Percentiles rank a stretch among this genome's conserved stretches.
These are phyloP conservation scores for Euptelea pleiosperma DNA, from an alignment of 164 flowering plant genomes.

Conservation along the genomic window DNA sequence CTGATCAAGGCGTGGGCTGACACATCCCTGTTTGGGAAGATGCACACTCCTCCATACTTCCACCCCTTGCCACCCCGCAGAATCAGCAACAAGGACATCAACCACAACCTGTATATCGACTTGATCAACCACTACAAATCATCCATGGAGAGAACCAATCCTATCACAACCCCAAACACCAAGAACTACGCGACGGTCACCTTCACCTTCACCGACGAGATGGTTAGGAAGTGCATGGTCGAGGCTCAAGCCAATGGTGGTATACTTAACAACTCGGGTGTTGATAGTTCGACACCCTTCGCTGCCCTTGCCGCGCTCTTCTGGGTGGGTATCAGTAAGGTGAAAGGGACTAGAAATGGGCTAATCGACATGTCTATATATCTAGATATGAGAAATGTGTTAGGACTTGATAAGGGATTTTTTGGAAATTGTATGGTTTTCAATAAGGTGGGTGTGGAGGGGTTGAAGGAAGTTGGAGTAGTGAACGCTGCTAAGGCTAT, in stretches of 20 bases:
- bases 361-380: constrained; percentile 48
- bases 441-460: constrained; percentile 32
- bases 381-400: constrained; percentile 41
- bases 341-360: constrained; percentile 34
- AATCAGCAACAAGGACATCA: constrained; percentile 8
- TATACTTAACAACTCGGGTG: background rate
- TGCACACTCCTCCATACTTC: constrained; percentile 40
- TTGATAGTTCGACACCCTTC: constrained; percentile 33
- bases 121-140: constrained; percentile 45
- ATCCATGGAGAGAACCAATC: constrained; percentile 10
- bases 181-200: constrained; percentile 34
- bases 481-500: constrained; percentile 34
- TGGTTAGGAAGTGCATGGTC: constrained; percentile 45
- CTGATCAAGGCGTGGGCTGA: constrained; percentile 72
- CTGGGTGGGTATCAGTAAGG: constrained; percentile 50
- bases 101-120: constrained; percentile 16
- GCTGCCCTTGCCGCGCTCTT: constrained; percentile 51
- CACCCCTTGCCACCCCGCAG: constrained; percentile 38
- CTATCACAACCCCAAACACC: background rate
- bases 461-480: constrained; percentile 12
- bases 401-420: constrained; percentile 41
- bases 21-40: constrained; percentile 25
- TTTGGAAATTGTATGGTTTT: constrained; percentile 71
- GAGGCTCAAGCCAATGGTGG: constrained; percentile 21
- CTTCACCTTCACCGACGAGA: constrained; percentile 35